Evolutionary conservation across 2,329 filamentous ascomycete species (phyloP), one percentile per base, ranked within the genome.

Genomic region (Penicillium sp.): DNA sequence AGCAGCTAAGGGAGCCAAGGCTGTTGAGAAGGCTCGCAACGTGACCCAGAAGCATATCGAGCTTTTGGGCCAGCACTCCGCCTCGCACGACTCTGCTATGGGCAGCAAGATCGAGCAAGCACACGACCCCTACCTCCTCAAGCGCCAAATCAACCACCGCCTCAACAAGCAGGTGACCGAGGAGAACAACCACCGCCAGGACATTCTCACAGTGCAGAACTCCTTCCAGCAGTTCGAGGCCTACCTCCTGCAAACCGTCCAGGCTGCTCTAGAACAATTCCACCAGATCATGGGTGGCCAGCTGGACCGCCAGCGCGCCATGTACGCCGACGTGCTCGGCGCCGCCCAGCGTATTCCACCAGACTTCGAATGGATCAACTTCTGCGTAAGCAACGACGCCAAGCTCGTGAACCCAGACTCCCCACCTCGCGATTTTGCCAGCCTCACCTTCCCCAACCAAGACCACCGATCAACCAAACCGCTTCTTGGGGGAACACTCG

Each of bases 41-140:
- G 80, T 79, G 7, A 97, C 93, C 0, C 93, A 99, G 80, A 97
- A 96, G 80, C 92, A 97, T 66, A 96, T 99, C 62, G 93, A 99
- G 78, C 84, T 96, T 25, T 87, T 99, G 1, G 93, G 91, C 39
- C 90, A 95, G 77, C 87, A 96, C 68, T 87, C 92, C 0, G 92
- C 93, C 10, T 78, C 85, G 3, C 96, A 88, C 68, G 92, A 96
- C 66, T 89, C 92, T 1, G 63, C 66, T 5, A 83, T 85, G 3
- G 88, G 88, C 39, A 90, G 87, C 59, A 89, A 85, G 69, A 78
- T 93, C 66, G 84, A 85, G 44, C 85, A 91, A 2, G 71, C 79
- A 13, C 87, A 96, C 33, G 95, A 99, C 72, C 95, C 95, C 4
- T 99, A 98, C 72, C 83, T 98, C 55, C 74, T 98, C 46, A 86